Conservation (phyloP, 345 rosid genomes). For the Geranium brycei region DNA sequence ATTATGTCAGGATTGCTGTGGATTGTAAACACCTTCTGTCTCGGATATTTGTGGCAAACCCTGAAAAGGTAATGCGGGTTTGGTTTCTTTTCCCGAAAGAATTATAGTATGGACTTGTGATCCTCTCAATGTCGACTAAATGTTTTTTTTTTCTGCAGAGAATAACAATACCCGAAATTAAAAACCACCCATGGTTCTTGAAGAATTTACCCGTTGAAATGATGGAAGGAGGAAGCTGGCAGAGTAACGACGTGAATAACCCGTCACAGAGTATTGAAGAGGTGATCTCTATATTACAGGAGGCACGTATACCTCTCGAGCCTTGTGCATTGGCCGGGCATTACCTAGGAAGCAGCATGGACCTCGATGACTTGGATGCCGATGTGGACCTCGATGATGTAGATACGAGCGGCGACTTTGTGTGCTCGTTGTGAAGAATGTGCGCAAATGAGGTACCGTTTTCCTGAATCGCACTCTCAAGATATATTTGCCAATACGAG, state of each 20-base stretch:
- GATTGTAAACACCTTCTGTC: slow-evolving; percentile 8
- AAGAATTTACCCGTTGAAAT: slow-evolving; percentile 51
- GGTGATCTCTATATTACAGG: slow-evolving; percentile 35
- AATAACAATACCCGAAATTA: slow-evolving; percentile 3
- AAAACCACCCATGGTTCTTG: slow-evolving; percentile 50
- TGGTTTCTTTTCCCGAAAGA: too few relatives aligned
- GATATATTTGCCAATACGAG: too few relatives aligned
- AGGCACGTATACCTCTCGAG: slow-evolving; percentile 37
- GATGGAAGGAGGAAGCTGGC: slow-evolving; percentile 48
- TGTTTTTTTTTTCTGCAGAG: neutral
- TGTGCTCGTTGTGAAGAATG: slow-evolving; percentile 25
- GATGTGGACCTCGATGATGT: slow-evolving; percentile 33
- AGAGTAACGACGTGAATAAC: slow-evolving; percentile 35
- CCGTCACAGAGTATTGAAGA: slow-evolving; percentile 57
- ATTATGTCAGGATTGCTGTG: slow-evolving; percentile 5
- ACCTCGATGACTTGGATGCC: slow-evolving; percentile 48
- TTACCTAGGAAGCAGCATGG: slow-evolving; percentile 41
- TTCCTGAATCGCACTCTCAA: too few relatives aligned
- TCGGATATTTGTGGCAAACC: slow-evolving; percentile 8
- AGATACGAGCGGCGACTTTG: slow-evolving; percentile 47
- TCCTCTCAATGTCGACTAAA: too few relatives aligned
- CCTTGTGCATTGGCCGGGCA: slow-evolving; percentile 16
- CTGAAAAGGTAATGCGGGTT: slow-evolving; percentile 4
- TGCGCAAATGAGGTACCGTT: neutral
- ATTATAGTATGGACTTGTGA: too few relatives aligned